Evolutionary conservation across 192 early-diverging fungal genomes (phyloP).

Genomic region (Linderina pennispora): DNA sequence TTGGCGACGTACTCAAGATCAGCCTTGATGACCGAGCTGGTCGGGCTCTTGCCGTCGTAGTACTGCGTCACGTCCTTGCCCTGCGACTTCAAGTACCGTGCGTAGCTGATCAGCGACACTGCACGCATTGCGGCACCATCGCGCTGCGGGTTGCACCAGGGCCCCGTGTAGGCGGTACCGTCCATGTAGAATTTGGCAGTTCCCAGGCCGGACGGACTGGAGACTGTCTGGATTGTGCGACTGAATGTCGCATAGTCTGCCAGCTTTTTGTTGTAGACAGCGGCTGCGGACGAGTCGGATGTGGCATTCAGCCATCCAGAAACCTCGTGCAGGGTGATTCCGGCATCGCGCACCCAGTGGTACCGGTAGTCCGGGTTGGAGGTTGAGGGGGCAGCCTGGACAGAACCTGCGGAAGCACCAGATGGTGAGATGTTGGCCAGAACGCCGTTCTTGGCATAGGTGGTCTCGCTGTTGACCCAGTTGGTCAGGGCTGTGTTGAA

Average conservation of each 20-base stretch:
- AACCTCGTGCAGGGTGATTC: too few relatives aligned
- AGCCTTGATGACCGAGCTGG: conserved; percentile 33
- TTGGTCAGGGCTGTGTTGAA: too few relatives aligned
- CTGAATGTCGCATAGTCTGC: too few relatives aligned
- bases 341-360: conserved; percentile 55
- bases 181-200: conserved; percentile 51
- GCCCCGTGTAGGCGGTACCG: conserved; percentile 20
- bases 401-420: too few relatives aligned
- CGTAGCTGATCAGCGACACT: conserved; percentile 7
- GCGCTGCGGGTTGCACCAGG: conserved; percentile 52
- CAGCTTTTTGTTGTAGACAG: too few relatives aligned
- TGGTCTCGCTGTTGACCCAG: too few relatives aligned
- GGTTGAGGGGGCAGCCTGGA: conserved; percentile 1
- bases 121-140: conserved; percentile 49
- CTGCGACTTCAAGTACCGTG: neutral
- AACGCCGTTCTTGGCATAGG: too few relatives aligned
- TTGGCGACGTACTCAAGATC: conserved; percentile 52
- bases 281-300: too few relatives aligned
- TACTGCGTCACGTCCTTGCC: conserved; percentile 8
- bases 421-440: too few relatives aligned
- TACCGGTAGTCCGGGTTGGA: conserved; percentile 55
- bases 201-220: too few relatives aligned
- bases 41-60: conserved; percentile 8
- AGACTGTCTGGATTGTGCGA: too few relatives aligned
- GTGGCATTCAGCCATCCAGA: too few relatives aligned